Evolutionary conservation across 257 asterid species (phyloP).

Genomic region (Nicotiana sylvestris): DNA sequence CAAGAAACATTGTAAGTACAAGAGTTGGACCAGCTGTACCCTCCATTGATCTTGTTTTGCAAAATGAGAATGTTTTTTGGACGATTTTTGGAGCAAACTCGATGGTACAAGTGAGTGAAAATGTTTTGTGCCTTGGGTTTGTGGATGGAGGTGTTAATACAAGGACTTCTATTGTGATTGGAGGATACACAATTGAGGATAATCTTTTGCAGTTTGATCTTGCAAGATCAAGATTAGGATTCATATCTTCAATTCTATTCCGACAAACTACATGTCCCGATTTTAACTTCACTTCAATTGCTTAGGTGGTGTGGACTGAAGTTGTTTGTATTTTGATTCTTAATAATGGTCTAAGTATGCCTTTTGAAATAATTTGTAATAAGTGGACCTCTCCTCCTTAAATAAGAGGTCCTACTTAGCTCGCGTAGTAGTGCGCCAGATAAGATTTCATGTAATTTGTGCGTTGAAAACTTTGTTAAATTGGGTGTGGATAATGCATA

Average conservation of each 20-base stretch:
- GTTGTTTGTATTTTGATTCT: background rate
- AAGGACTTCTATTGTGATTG: constrained; percentile 32
- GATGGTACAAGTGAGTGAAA: constrained; percentile 33
- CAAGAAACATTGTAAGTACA: constrained; percentile 37
- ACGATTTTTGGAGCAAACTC: constrained; percentile 49
- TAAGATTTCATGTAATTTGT: background rate
- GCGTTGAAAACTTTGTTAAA: background rate
- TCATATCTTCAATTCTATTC: constrained; percentile 40
- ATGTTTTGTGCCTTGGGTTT: constrained; percentile 26
- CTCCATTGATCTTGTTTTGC: constrained; percentile 32
- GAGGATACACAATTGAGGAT: constrained; percentile 48
- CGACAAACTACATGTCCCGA: constrained; percentile 24
- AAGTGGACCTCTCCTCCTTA: background rate
- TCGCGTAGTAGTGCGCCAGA: too few relatives aligned
- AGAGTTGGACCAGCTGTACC: constrained; percentile 51
- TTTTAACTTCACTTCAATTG: constrained; percentile 13
- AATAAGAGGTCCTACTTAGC: too few relatives aligned
- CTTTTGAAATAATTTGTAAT: background rate
- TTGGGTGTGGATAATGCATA: background rate
- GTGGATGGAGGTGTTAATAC: constrained; percentile 26
- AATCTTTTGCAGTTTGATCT: constrained; percentile 51
- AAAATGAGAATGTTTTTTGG: constrained; percentile 36
- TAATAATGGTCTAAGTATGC: background rate
- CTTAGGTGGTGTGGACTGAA: background rate
- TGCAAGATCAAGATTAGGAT: constrained; percentile 34